Percentiles rank a stretch among this genome's conserved stretches.
Conservation (phyloP, 2,329 filamentous ascomycete genomes). For the Fusarium protoensiforme region DNA sequence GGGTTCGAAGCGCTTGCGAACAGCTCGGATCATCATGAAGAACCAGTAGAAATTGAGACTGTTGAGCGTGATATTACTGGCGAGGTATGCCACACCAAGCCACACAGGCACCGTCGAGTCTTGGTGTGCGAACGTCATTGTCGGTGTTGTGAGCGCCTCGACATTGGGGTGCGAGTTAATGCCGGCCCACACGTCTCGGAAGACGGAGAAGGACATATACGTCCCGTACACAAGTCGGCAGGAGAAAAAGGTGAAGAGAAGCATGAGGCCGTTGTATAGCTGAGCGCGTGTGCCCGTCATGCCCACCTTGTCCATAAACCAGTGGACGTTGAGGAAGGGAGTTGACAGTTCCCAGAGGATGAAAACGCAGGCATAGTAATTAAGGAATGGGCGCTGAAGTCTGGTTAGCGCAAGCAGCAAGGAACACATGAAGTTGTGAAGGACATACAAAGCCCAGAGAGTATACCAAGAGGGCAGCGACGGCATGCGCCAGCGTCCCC, state of each 20-base stretch:
- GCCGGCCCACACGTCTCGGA: slow-evolving; percentile 74
- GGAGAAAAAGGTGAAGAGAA: slow-evolving; percentile 79
- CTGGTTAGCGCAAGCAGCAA: background rate
- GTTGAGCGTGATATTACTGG: slow-evolving; percentile 78
- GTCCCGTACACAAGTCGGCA: slow-evolving; percentile 83
- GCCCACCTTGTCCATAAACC: slow-evolving; percentile 89
- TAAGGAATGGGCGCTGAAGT: slow-evolving; percentile 80
- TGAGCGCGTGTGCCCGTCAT: slow-evolving; percentile 81
- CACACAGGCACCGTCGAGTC: slow-evolving; percentile 71
- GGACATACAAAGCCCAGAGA: slow-evolving; percentile 80
- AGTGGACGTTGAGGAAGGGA: slow-evolving; percentile 88
- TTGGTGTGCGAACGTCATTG: slow-evolving; percentile 59
- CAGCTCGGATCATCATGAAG: slow-evolving; percentile 84
- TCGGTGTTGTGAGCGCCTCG: slow-evolving; percentile 29
- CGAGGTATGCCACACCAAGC: slow-evolving; percentile 75
- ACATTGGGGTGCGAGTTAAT: slow-evolving; percentile 52
- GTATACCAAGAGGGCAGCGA: slow-evolving; percentile 79
- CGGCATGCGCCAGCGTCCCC: slow-evolving; percentile 82
- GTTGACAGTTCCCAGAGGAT: slow-evolving; percentile 90
- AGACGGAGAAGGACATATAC: slow-evolving; percentile 76
- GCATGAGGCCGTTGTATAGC: slow-evolving; percentile 79
- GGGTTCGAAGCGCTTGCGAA: slow-evolving; percentile 79
- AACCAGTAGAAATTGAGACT: slow-evolving; percentile 88
- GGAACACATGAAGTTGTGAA: background rate
- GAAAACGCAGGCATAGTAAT: slow-evolving; percentile 84